Evolutionary conservation across 495 filamentous ascomycete genomes (phyloP).

Genomic region (Beverwykella pulmonaria): DNA sequence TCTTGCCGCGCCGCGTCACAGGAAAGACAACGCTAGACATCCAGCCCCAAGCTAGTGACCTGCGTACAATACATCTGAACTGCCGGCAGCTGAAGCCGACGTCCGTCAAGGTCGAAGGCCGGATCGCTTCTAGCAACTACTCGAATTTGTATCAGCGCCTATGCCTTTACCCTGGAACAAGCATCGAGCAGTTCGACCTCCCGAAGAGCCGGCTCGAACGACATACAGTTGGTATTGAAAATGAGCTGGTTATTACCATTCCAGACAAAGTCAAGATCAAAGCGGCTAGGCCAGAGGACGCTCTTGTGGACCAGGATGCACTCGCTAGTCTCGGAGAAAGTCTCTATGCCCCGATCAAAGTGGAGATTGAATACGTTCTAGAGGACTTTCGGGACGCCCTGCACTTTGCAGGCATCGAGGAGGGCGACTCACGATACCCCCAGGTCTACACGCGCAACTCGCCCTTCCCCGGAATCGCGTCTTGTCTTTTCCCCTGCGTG

Average conservation of each 20-base stretch:
- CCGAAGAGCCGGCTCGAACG: constrained; percentile 49
- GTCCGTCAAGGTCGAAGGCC: constrained; percentile 70
- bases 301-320: constrained; percentile 25
- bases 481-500: constrained; percentile 86
- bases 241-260: constrained; percentile 63
- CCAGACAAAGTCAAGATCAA: constrained; percentile 60
- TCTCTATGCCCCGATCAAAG: constrained; percentile 57
- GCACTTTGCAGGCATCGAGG: constrained; percentile 83
- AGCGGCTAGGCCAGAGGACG: constrained; percentile 5
- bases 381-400: constrained; percentile 79
- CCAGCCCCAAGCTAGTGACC: constrained; percentile 65
- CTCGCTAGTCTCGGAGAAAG: constrained; percentile 27
- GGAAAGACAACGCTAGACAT: constrained; percentile 82
- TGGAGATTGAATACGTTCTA: constrained; percentile 74
- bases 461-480: constrained; percentile 73
- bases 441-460: constrained; percentile 88
- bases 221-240: constrained; percentile 60
- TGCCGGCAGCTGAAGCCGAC: constrained; percentile 83
- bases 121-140: constrained; percentile 59
- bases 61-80: constrained; percentile 74
- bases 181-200: constrained; percentile 78
- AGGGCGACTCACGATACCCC: constrained; percentile 77
- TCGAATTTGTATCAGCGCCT: constrained; percentile 71
- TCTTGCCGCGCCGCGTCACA: constrained; percentile 69
- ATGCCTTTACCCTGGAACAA: constrained; percentile 62